phyloP scores from a whole-genome alignment of 345 rosid genomes.

The Eucalyptus dawsonii region DNA sequence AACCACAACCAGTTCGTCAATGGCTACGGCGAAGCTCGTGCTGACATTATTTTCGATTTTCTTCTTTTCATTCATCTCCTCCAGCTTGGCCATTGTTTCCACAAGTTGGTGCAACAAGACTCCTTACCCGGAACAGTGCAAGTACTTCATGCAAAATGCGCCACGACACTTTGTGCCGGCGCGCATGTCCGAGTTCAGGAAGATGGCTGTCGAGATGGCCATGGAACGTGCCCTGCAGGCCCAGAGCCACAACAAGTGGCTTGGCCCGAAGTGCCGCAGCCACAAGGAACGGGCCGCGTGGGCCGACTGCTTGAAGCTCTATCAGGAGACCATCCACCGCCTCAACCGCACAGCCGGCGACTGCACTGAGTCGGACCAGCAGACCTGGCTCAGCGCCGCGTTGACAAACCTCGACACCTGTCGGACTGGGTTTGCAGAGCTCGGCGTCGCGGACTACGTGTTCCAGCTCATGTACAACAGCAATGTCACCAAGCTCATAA shows the following conservation, averaged over 20 bases:
- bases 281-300: conserved; percentile 29
- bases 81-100: not conserved
- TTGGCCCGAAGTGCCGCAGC: conserved; percentile 7
- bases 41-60: not conserved
- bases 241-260: conserved; percentile 4
- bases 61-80: not conserved
- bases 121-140: conserved; percentile 71
- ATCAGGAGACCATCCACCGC: conserved; percentile 36
- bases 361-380: conserved; percentile 52
- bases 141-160: conserved; percentile 18
- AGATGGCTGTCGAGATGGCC: conserved; percentile 33
- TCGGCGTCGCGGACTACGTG: conserved; percentile 41
- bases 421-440: conserved; percentile 35
- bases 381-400: conserved; percentile 87
- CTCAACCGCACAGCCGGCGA: conserved; percentile 46
- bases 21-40: not conserved
- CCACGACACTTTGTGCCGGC: not conserved
- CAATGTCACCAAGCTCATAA: conserved; percentile 20
- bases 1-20: not conserved
- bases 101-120: conserved; percentile 57
- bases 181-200: conserved; percentile 39
- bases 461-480: conserved; percentile 13
- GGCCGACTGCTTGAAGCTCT: conserved; percentile 57
- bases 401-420: conserved; percentile 76
- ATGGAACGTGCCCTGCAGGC: conserved; percentile 31